These are phyloP conservation scores for Oryza rufipogon DNA, from an alignment of 176 grass and related monocot genomes.

Conservation along the genomic window DNA sequence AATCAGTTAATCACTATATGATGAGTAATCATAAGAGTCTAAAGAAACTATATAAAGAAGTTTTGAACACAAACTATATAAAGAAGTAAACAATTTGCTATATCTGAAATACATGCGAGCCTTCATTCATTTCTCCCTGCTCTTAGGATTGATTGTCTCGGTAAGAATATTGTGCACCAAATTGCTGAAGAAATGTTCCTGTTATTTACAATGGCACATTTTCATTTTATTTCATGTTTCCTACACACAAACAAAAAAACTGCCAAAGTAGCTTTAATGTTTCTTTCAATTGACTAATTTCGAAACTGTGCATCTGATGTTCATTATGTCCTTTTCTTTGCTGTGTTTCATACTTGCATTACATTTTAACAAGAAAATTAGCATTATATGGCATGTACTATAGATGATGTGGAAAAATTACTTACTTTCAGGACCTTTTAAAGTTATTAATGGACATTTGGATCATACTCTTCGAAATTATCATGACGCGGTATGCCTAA, in stretches of 20 bases:
- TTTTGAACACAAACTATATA: neutral
- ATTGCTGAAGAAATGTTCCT: neutral
- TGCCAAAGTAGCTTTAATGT: neutral
- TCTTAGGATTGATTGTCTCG: neutral
- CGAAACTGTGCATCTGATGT: neutral
- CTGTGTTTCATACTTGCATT: neutral
- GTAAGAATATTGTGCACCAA: neutral
- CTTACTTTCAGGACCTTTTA: slow-evolving; percentile 78
- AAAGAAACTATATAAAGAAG: neutral
- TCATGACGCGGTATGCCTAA: slow-evolving; percentile 79
- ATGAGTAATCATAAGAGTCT: neutral
- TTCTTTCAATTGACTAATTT: neutral
- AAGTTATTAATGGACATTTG: slow-evolving; percentile 77
- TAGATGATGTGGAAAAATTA: slow-evolving; percentile 2
- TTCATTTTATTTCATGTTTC: neutral
- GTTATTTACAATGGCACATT: neutral
- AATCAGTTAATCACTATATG: neutral
- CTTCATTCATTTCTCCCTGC: neutral
- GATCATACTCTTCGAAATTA: slow-evolving; percentile 66
- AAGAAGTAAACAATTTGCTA: neutral
- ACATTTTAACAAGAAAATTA: neutral
- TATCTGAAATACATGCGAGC: neutral
- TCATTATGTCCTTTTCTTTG: neutral
- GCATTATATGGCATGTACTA: slow-evolving; percentile 4
- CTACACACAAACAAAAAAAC: neutral